Base-by-base conservation (phyloP, 208 protist species). In the Kentomonas sorsogonicus region DNA sequence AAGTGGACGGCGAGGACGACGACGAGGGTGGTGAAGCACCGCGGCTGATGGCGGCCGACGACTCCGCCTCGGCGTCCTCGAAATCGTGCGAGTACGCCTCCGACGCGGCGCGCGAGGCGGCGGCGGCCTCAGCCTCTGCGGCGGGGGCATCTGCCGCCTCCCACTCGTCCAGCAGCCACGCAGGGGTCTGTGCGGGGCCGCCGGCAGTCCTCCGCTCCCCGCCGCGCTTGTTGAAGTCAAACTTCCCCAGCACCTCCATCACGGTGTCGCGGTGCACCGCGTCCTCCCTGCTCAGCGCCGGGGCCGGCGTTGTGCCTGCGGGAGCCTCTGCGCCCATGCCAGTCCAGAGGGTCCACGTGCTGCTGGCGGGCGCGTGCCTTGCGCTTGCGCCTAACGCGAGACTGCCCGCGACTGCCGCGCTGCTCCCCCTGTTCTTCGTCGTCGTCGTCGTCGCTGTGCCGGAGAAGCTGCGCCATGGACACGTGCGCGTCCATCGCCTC, bases 31-130 rank as follows among this genome's bases (percentile, higher is more conserved):
- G 33, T 5, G 33, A 38, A 38, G 33, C 5, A 44, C 6, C 20
- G 16, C 40, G 16, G 31, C 51, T 30, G 22, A 5, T 30, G 51
- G 15, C 34, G 10, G 9, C 33, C 40, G 48, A 23, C 3, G 25
- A 25, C 20, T 44, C 22, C 18, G 26, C 40, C 1, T 58, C 40
- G 31, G 55, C 47, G 11, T 79, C 68, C 41, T 84, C 77, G 57
- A 84, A 84, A 34, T 84, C 77, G 56, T 84, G 72, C 1, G 64
- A 66, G 63, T 84, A 84, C 22, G 64, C 36, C 13, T 61, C 44
- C 16, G 56, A 55, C 22, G 44, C 60, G 13, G n/a, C 70, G 16
- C 3, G 15, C 3, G 31, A 9, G 3, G 38, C 34, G 23, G 22
- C 18, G 20, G 56, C 11, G 33, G 64, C 36, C 13, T 61, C 44